A percentile compares a stretch with the other conserved stretches of the same genome.
These are phyloP conservation scores for Mariannaea elegans DNA, from an alignment of 2,329 filamentous ascomycete genomes.

Conservation along the genomic window DNA sequence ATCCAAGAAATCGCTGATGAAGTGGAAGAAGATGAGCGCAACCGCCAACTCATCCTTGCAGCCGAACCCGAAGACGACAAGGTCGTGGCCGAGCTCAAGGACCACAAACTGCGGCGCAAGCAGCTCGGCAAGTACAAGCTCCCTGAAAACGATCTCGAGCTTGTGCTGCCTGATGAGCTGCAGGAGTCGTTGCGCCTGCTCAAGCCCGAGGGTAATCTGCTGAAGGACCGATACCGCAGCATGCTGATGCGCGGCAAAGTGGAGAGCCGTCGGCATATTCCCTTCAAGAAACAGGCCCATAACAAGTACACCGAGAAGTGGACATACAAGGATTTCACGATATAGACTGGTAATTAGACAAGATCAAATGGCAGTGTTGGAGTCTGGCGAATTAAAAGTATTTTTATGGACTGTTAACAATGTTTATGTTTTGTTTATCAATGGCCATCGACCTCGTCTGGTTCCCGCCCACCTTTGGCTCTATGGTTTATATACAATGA, in stretches of 20 bases:
- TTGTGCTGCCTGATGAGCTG: conserved; percentile 84
- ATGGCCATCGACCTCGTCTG: conserved; percentile 5
- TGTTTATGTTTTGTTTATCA: conserved; percentile 15
- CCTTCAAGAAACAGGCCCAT: conserved; percentile 84
- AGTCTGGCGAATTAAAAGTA: conserved; percentile 18
- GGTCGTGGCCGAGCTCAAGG: conserved; percentile 65
- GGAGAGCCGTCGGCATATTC: conserved; percentile 80
- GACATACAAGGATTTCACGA: conserved; percentile 90
- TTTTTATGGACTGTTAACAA: conserved; percentile 6
- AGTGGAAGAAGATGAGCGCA: conserved; percentile 65
- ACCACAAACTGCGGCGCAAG: conserved; percentile 72
- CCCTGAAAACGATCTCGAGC: conserved; percentile 81
- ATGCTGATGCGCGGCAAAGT: conserved; percentile 89
- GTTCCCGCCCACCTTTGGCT: conserved; percentile 4
- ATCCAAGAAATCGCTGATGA: conserved; percentile 76
- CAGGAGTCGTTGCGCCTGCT: conserved; percentile 82
- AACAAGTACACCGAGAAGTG: conserved; percentile 92
- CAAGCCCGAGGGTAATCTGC: conserved; percentile 94
- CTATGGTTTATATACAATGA: conserved; percentile 19
- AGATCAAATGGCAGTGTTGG: conserved; percentile 13
- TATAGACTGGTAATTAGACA: conserved; percentile 33
- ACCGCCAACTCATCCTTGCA: conserved; percentile 52
- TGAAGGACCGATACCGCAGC: conserved; percentile 91
- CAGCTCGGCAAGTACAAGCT: conserved; percentile 78
- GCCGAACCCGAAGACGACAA: conserved; percentile 48